Conservation (phyloP, 805 yeast genomes). For the Naumovozyma dairenensis region DNA sequence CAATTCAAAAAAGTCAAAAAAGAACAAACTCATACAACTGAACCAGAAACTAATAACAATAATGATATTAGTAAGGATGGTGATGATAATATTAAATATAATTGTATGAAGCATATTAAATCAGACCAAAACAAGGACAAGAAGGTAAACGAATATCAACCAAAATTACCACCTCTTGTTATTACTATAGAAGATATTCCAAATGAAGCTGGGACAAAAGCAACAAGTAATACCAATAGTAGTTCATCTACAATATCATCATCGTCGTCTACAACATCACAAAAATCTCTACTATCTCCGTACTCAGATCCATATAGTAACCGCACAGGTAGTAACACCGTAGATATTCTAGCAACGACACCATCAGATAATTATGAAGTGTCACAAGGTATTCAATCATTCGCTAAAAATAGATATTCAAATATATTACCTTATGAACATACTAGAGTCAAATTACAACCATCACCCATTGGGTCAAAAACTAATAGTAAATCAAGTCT, state of each 20-base stretch:
- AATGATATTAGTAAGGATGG: no score
- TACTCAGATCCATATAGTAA: not conserved
- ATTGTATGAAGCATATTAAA: no score
- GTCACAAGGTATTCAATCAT: slow-evolving; percentile 67
- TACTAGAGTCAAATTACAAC: slow-evolving; percentile 50
- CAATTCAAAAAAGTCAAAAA: slow-evolving; percentile 12
- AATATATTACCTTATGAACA: slow-evolving; percentile 83
- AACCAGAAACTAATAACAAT: no score
- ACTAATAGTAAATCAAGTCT: not conserved
- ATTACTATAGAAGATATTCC: slow-evolving; percentile 1
- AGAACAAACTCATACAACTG: slow-evolving; percentile 1
- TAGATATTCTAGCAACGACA: slow-evolving; percentile 17
- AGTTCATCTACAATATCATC: slow-evolving; percentile 1
- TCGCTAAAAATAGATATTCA: slow-evolving; percentile 73
- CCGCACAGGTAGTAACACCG: slow-evolving; percentile 5
- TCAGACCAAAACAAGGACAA: no score
- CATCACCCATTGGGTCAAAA: slow-evolving; percentile 22
- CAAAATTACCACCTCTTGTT: slow-evolving; percentile 4
- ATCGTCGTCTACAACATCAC: slow-evolving; percentile 3
- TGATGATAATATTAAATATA: no score
- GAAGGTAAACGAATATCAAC: not conserved
- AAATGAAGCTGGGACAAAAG: slow-evolving; percentile 2
- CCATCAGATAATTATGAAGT: slow-evolving; percentile 32
- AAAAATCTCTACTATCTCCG: slow-evolving; percentile 4
- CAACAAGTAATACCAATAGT: not conserved